Evolutionary conservation across 345 rosid genomes (phyloP).

Genomic region (Brassica cretica): DNA sequence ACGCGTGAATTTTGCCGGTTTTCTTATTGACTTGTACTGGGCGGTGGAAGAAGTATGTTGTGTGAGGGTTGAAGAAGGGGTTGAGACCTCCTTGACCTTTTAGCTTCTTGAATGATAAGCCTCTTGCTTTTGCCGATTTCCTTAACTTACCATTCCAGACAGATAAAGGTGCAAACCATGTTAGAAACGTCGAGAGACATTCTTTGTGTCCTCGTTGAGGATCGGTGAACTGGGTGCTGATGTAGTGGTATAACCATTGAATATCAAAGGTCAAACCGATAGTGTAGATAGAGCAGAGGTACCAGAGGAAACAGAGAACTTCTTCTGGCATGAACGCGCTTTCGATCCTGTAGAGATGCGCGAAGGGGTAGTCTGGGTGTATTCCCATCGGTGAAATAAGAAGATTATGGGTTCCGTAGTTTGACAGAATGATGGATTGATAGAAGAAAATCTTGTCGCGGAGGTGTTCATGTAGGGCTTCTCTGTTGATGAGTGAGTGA

Average conservation of each 20-base stretch:
- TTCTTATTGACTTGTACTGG: no score
- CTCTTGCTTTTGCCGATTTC: no score
- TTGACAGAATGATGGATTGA: not conserved
- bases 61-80: no score
- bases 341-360: not conserved
- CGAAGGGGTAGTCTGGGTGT: not conserved
- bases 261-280: not conserved
- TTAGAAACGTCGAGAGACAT: not conserved
- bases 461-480: not conserved
- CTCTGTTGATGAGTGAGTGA: not conserved
- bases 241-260: not conserved
- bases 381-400: not conserved
- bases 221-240: not conserved
- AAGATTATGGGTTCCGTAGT: not conserved
- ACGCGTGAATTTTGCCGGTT: no score
- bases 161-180: no score
- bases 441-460: accelerated
- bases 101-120: no score
- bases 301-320: not conserved
- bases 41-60: no score
- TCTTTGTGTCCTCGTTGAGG: not conserved
- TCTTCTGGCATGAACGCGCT: not conserved
- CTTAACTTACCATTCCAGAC: no score
- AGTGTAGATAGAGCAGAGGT: not conserved
- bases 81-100: no score